Evolutionary conservation across 805 yeast genomes (phyloP).

Genomic region (Candida ortonii): DNA sequence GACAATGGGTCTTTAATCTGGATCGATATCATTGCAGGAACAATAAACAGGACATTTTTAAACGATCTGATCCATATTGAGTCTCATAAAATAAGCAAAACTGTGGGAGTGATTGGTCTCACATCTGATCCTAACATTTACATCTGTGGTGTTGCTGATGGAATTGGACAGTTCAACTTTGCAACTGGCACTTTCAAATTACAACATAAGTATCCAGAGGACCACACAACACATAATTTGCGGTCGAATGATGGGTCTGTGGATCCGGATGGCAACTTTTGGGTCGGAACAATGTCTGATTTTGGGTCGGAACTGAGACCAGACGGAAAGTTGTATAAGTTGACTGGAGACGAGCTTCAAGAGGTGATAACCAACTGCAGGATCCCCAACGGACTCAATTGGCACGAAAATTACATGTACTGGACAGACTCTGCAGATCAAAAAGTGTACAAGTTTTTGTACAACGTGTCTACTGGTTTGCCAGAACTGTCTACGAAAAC

Average conservation of each 20-base stretch:
- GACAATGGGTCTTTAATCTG: slow-evolving; percentile 51
- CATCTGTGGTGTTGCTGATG: slow-evolving; percentile 61
- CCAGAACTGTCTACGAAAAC: slow-evolving; percentile 34
- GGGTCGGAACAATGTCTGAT: slow-evolving; percentile 75
- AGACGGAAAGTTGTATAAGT: slow-evolving; percentile 55
- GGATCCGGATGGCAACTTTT: slow-evolving; percentile 71
- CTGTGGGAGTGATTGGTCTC: slow-evolving; percentile 72
- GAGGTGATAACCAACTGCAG: slow-evolving; percentile 38
- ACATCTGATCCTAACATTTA: slow-evolving; percentile 54
- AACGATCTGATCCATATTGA: slow-evolving; percentile 30
- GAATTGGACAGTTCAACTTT: slow-evolving; percentile 57
- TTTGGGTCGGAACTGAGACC: slow-evolving; percentile 29
- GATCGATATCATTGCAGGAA: slow-evolving; percentile 45
- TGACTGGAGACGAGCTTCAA: slow-evolving; percentile 32
- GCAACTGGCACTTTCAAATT: slow-evolving; percentile 36
- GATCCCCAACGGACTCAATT: slow-evolving; percentile 74
- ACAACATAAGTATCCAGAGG: slow-evolving; percentile 39
- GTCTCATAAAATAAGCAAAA: slow-evolving; percentile 36
- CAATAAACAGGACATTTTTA: slow-evolving; percentile 36
- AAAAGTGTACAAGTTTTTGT: slow-evolving; percentile 48
- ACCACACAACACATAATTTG: slow-evolving; percentile 34
- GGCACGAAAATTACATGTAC: slow-evolving; percentile 44
- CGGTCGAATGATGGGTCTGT: slow-evolving; percentile 84
- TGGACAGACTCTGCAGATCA: slow-evolving; percentile 52
- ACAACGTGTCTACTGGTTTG: slow-evolving; percentile 30